Conservation (phyloP, 805 yeast species). For the Starmerella bombicola region DNA sequence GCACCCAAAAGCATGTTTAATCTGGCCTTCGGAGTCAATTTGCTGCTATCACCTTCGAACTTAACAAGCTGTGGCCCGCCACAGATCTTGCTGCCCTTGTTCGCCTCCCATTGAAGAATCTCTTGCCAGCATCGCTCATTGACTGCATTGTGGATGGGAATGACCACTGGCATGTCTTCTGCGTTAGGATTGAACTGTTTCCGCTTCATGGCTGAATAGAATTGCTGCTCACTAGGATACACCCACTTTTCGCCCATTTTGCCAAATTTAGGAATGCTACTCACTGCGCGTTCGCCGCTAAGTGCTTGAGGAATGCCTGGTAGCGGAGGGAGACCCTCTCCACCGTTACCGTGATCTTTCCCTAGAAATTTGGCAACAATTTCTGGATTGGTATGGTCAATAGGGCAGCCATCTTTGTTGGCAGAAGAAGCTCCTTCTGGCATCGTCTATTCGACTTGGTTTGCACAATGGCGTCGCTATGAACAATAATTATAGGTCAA, state of each 20-base stretch:
- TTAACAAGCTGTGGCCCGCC: slow-evolving; percentile 78
- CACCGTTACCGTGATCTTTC: slow-evolving; percentile 25
- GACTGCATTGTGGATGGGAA: slow-evolving; percentile 87
- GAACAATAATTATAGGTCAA: too few relatives aligned
- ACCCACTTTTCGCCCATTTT: slow-evolving; percentile 60
- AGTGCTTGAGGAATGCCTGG: slow-evolving; percentile 29
- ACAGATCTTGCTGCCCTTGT: slow-evolving; percentile 34
- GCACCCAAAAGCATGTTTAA: slow-evolving; percentile 52
- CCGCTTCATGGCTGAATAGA: slow-evolving; percentile 84
- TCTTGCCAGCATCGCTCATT: slow-evolving; percentile 88
- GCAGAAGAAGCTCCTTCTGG: too few relatives aligned
- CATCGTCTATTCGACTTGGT: not conserved
- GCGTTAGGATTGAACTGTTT: slow-evolving; percentile 78
- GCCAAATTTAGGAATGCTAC: slow-evolving; percentile 74
- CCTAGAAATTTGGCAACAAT: slow-evolving; percentile 15
- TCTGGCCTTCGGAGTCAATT: slow-evolving; percentile 79
- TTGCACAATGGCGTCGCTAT: not conserved
- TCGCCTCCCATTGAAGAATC: slow-evolving; percentile 68
- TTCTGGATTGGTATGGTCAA: slow-evolving; percentile 20
- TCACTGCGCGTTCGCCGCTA: slow-evolving; percentile 62
- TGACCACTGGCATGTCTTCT: slow-evolving; percentile 75
- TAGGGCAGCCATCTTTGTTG: slow-evolving; percentile 15
- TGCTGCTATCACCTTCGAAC: slow-evolving; percentile 79
- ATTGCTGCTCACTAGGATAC: slow-evolving; percentile 91
- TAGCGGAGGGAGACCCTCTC: slow-evolving; percentile 27